phyloP scores from a whole-genome alignment of 2,329 filamentous ascomycete species.

The Penicillium sp. region DNA sequence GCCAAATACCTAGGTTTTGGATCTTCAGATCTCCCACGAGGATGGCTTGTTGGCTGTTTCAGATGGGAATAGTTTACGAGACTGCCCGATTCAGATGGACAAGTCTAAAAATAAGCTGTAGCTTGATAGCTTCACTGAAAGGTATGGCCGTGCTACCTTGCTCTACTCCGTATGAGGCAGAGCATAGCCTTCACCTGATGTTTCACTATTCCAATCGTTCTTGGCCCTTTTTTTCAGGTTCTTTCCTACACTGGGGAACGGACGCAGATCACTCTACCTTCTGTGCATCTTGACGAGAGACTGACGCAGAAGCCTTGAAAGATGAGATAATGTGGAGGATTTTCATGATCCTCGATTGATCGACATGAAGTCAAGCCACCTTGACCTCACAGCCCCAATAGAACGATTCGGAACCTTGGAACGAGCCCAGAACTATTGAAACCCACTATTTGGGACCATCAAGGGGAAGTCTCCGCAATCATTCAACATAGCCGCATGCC shows the following conservation, averaged over 20 bases:
- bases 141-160: no score
- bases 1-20: neutral
- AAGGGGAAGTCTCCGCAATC: conserved; percentile 12
- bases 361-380: neutral
- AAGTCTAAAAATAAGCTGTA: neutral
- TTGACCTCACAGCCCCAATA: neutral
- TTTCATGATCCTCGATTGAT: conserved; percentile 3
- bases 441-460: conserved; percentile 23
- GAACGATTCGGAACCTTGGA: conserved; percentile 15
- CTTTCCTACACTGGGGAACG: no score
- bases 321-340: conserved; percentile 1
- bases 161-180: no score
- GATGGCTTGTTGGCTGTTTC: neutral
- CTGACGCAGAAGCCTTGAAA: neutral
- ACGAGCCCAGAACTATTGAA: conserved; percentile 8
- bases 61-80: neutral
- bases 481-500: conserved; percentile 17
- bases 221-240: no score
- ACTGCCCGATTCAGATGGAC: neutral
- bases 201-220: no score
- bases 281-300: no score
- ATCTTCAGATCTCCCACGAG: neutral
- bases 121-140: neutral
- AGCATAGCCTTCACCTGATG: no score
- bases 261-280: no score